Conservation (phyloP, 2,329 filamentous ascomycete genomes). For the Beauveria varroae region DNA sequence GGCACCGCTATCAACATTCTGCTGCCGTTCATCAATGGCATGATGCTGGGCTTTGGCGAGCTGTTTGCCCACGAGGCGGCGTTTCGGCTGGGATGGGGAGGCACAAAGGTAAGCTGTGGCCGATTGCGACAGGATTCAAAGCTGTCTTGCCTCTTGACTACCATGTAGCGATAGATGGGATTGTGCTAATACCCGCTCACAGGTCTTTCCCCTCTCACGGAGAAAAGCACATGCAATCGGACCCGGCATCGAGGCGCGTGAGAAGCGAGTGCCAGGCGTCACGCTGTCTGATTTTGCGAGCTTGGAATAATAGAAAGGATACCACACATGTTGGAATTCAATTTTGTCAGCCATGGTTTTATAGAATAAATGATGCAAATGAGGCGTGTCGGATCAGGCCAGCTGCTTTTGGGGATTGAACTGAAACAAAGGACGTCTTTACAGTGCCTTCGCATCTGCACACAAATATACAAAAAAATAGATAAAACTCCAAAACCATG, state of each 20-base stretch:
- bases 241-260: conserved; percentile 73
- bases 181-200: background rate
- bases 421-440: background rate
- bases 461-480: background rate
- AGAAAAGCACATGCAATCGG: conserved; percentile 62
- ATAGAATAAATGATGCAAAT: background rate
- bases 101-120: conserved; percentile 71
- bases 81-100: conserved; percentile 86
- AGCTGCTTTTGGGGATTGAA: background rate
- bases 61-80: conserved; percentile 94
- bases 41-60: conserved; percentile 98
- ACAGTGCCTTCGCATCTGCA: background rate
- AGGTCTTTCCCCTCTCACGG: conserved; percentile 53
- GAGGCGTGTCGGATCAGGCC: background rate
- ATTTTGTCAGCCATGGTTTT: background rate
- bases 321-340: background rate
- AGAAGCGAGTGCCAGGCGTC: conserved; percentile 41
- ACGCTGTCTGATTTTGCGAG: conserved; percentile 58
- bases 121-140: background rate
- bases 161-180: background rate
- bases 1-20: conserved; percentile 94
- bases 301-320: conserved; percentile 32
- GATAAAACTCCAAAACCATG: background rate
- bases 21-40: conserved; percentile 89
- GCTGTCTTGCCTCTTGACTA: background rate